Conservation (phyloP, 352 stramenopile species). For the Phytophthora melonis region DNA sequence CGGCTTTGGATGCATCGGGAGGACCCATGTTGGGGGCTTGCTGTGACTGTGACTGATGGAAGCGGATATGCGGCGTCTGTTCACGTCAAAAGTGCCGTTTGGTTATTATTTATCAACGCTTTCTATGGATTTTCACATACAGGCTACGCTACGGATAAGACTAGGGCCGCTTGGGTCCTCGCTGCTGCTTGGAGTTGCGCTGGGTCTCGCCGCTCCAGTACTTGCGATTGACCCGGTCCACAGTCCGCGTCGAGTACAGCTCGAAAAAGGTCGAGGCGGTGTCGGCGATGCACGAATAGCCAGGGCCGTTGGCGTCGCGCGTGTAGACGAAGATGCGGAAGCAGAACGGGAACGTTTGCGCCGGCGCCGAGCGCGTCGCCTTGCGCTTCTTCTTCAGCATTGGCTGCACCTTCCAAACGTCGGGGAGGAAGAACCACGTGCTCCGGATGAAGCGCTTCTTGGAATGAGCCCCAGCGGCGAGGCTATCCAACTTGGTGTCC, state of each 20-base stretch:
- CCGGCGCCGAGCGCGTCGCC: constrained; percentile 76
- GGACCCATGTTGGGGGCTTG: constrained; percentile 45
- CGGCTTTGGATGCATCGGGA: constrained; percentile 53
- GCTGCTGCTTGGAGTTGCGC: constrained; percentile 22
- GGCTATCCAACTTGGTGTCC: constrained; percentile 1
- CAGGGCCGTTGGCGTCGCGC: constrained; percentile 27
- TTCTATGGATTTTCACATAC: constrained; percentile 32
- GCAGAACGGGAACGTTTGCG: constrained; percentile 90
- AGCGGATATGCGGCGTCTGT: constrained; percentile 27
- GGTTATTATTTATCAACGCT: neutral
- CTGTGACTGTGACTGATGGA: constrained; percentile 9
- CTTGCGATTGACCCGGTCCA: constrained; percentile 85
- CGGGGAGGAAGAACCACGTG: constrained; percentile 89
- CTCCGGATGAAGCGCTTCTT: constrained; percentile 51
- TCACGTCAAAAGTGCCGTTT: constrained; percentile 31
- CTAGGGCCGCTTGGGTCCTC: constrained; percentile 23
- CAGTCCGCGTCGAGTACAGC: constrained; percentile 85
- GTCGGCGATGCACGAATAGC: constrained; percentile 65
- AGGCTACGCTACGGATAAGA: constrained; percentile 12
- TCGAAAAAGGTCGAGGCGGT: constrained; percentile 83
- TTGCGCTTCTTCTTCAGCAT: constrained; percentile 93
- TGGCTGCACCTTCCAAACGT: constrained; percentile 90
- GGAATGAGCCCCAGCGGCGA: constrained; percentile 1
- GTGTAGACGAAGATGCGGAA: constrained; percentile 85
- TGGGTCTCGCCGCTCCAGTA: constrained; percentile 51